Evolutionary conservation across 1,284 basidiomycete genomes (phyloP).

Genomic region (Ganoderma sinense): DNA sequence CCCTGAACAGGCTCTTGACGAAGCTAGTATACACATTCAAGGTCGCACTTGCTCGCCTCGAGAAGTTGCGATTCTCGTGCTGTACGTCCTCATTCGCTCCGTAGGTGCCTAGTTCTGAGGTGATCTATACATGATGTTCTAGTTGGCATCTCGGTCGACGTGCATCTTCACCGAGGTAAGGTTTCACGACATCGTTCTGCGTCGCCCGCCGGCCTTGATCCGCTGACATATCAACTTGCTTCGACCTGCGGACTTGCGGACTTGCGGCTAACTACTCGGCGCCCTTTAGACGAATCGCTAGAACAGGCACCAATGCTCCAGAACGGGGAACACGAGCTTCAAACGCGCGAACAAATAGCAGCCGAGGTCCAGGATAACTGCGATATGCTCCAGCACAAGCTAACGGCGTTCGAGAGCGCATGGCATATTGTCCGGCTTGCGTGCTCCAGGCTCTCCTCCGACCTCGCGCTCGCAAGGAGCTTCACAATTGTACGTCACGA

Average conservation of each 20-base stretch:
- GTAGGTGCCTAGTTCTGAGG: background rate
- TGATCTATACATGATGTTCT: constrained; percentile 4
- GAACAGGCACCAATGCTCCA: constrained; percentile 2
- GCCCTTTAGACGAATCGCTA: constrained; percentile 8
- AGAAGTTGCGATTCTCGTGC: constrained; percentile 39
- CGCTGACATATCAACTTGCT: background rate
- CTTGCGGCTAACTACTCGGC: background rate
- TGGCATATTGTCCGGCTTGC: constrained; percentile 41
- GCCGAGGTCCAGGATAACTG: constrained; percentile 32
- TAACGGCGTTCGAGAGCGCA: constrained; percentile 41
- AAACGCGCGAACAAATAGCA: constrained; percentile 17
- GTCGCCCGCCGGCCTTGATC: background rate
- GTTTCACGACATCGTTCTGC: background rate
- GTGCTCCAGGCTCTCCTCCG: constrained; percentile 34
- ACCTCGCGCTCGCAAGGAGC: constrained; percentile 35
- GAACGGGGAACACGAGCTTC: constrained; percentile 20
- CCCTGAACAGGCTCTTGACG: constrained; percentile 27
- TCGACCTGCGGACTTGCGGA: background rate
- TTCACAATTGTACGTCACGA: constrained; percentile 30
- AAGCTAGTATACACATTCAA: constrained; percentile 37
- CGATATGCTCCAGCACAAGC: constrained; percentile 34
- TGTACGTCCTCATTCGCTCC: constrained; percentile 16
- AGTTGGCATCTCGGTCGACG: constrained; percentile 29
- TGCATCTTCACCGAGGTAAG: constrained; percentile 23
- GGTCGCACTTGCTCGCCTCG: constrained; percentile 36